phyloP scores from a whole-genome alignment of 192 early-diverging fungal species.

The Lobosporangium transversale region DNA sequence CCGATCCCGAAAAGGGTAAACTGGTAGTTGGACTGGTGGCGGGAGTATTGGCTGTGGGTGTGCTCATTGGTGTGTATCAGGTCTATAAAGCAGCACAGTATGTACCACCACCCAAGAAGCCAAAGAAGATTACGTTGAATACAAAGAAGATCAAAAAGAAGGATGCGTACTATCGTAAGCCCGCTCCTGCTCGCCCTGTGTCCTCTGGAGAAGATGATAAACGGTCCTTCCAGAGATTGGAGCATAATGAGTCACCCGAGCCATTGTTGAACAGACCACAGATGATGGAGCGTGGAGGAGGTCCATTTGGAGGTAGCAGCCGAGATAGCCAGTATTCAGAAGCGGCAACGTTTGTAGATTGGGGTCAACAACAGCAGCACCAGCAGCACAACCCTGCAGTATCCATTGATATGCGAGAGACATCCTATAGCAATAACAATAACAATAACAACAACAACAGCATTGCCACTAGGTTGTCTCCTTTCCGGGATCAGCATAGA shows the following conservation, averaged over 20 bases:
- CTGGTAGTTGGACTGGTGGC: slow-evolving; percentile 11
- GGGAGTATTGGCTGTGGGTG: slow-evolving; percentile 19
- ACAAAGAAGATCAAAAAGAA: slow-evolving; percentile 51
- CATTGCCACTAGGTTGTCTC: background rate
- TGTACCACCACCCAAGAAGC: slow-evolving; percentile 29
- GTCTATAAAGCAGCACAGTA: slow-evolving; percentile 38
- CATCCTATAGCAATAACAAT: too few relatives aligned
- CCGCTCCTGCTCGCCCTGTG: background rate
- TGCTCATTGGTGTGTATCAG: slow-evolving; percentile 27
- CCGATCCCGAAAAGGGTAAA: slow-evolving; percentile 18
- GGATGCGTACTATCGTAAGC: slow-evolving; percentile 47
- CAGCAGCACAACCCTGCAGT: slow-evolving; percentile 8
- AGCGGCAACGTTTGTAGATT: slow-evolving; percentile 33
- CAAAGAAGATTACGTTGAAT: slow-evolving; percentile 31
- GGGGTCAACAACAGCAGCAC: slow-evolving; percentile 26
- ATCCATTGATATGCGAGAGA: slow-evolving; percentile 29
- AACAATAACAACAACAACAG: background rate
- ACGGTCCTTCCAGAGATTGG: slow-evolving; percentile 24
- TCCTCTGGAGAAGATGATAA: background rate
- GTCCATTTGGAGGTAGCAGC: background rate
- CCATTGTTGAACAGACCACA: slow-evolving; percentile 10
- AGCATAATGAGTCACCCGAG: slow-evolving; percentile 28
- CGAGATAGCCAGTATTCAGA: slow-evolving; percentile 44
- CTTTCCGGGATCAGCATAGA: background rate
- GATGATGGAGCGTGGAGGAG: slow-evolving; percentile 31